Percentiles rank a stretch among this genome's conserved stretches.
Evolutionary conservation across 441 rosid species (phyloP).

Genomic region (Eugenia klotzschiana): DNA sequence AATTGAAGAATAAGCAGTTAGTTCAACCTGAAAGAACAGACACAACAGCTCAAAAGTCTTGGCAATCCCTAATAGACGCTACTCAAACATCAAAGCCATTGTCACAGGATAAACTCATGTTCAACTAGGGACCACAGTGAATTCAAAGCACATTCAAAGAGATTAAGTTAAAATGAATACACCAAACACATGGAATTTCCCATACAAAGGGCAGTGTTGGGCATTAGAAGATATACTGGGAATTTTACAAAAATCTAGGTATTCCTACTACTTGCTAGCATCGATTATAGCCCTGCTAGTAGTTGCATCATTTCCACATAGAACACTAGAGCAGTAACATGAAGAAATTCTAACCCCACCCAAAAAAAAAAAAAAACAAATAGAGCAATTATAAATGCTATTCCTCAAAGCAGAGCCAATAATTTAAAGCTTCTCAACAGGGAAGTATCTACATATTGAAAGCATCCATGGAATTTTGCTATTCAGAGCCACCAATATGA

Average conservation of each 20-base stretch:
- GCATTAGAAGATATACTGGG: not conserved
- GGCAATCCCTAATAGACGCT: not conserved
- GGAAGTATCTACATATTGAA: not conserved
- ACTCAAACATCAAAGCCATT: not conserved
- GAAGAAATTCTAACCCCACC: not conserved
- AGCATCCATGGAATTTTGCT: not conserved
- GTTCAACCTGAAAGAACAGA: not conserved
- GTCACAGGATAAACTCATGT: not conserved
- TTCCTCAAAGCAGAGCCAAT: not conserved
- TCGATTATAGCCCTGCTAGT: not conserved
- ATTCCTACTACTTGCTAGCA: not conserved
- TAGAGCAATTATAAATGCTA: not conserved
- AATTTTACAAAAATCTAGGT: not conserved
- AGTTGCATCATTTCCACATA: not conserved
- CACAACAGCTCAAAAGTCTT: not conserved
- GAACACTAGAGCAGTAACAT: not conserved
- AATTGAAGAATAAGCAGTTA: not conserved
- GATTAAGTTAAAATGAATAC: not conserved
- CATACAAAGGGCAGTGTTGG: not conserved
- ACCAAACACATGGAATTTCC: not conserved
- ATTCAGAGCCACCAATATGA: not conserved
- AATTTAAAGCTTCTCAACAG: not conserved
- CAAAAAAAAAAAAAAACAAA: not conserved
- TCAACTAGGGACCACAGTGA: not conserved
- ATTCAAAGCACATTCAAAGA: not conserved